A percentile compares a stretch with the other conserved stretches of the same genome.
phyloP scores from a whole-genome alignment of 805 yeast species.

The Jamesozyma piceae region DNA sequence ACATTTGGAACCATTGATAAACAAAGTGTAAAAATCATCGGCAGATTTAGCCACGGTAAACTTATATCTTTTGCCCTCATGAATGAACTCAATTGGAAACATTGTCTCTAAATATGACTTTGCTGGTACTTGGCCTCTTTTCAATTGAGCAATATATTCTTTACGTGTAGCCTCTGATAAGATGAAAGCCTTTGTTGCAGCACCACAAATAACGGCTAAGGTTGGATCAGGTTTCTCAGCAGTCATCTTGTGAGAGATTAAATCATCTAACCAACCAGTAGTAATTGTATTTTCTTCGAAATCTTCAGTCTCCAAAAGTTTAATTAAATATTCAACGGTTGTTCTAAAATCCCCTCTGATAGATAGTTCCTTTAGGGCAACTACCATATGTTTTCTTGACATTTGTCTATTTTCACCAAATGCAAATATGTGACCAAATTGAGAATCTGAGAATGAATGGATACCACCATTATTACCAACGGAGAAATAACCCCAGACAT shows the following conservation, averaged over 20 bases:
- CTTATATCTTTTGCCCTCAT: slow-evolving; percentile 86
- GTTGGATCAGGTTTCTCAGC: slow-evolving; percentile 94
- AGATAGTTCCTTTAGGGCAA: slow-evolving; percentile 89
- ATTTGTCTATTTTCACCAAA: slow-evolving; percentile 98
- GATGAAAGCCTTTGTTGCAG: slow-evolving; percentile 88
- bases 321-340: slow-evolving; percentile 93
- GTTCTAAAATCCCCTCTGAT: slow-evolving; percentile 98
- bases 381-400: slow-evolving; percentile 97
- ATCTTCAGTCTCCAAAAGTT: slow-evolving; percentile 89
- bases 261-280: slow-evolving; percentile 98
- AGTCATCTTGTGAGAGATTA: slow-evolving; percentile 85
- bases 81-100: slow-evolving; percentile 89
- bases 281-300: slow-evolving; percentile 94
- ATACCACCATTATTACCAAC: slow-evolving; percentile 94
- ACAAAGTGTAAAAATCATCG: slow-evolving; percentile 72
- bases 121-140: slow-evolving; percentile 91
- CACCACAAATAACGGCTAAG: slow-evolving; percentile 92
- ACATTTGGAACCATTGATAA: slow-evolving; percentile 86
- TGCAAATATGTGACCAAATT: slow-evolving; percentile 97
- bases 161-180: slow-evolving; percentile 60
- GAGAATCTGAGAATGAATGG: slow-evolving; percentile 96
- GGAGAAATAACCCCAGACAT: slow-evolving; percentile 99
- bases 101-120: slow-evolving; percentile 74
- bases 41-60: slow-evolving; percentile 94
- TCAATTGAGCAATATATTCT: slow-evolving; percentile 68